phyloP scores from a whole-genome alignment of 2,329 filamentous ascomycete species.

The Teratosphaeria viscida region DNA sequence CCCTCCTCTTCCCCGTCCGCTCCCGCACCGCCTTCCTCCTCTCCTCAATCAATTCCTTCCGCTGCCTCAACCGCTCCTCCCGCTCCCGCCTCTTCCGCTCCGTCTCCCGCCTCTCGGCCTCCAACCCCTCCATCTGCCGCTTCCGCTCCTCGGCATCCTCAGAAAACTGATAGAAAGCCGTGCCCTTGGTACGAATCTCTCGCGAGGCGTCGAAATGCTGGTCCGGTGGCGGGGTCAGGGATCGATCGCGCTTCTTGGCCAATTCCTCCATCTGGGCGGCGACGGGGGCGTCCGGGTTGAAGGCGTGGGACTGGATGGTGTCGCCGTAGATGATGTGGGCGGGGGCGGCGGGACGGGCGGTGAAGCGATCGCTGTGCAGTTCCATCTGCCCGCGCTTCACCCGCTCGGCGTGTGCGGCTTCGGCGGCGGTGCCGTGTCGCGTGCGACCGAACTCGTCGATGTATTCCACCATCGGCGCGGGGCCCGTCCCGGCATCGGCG shows the following conservation, averaged over 20 bases:
- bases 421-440: conserved; percentile 58
- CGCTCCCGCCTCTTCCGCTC: conserved; percentile 54
- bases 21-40: conserved; percentile 12
- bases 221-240: conserved; percentile 67
- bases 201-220: conserved; percentile 75
- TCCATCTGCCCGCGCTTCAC: conserved; percentile 46
- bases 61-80: conserved; percentile 42
- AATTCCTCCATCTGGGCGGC: conserved; percentile 65
- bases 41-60: conserved; percentile 44
- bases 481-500: conserved; percentile 31
- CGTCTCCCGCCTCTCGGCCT: conserved; percentile 56
- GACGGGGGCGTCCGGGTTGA: conserved; percentile 59
- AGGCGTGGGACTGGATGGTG: conserved; percentile 71
- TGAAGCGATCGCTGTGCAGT: conserved; percentile 54
- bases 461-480: conserved; percentile 67
- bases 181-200: conserved; percentile 79
- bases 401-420: conserved; percentile 54
- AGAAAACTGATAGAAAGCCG: conserved; percentile 85
- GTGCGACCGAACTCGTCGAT: conserved; percentile 88
- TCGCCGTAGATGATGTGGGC: conserved; percentile 72
- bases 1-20: conserved; percentile 46
- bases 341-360: conserved; percentile 57
- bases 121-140: conserved; percentile 65
- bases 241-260: conserved; percentile 66
- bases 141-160: conserved; percentile 57